Evolutionary conservation across 2,329 filamentous ascomycete genomes (phyloP), one percentile per base, ranked within the genome.

Genomic region (Verticillium longisporum): DNA sequence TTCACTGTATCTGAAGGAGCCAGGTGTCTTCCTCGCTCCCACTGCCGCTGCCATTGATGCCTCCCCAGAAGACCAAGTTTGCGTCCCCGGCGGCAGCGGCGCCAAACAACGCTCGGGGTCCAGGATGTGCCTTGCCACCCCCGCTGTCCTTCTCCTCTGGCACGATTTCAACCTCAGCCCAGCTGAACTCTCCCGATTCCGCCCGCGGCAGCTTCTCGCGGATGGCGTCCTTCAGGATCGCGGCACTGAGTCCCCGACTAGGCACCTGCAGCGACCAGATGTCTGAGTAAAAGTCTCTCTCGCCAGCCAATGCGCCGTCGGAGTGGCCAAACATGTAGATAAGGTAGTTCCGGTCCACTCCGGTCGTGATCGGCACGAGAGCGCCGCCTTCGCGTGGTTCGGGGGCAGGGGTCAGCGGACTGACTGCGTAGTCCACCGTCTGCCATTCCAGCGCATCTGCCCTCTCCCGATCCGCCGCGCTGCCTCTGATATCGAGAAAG

Each of bases 201-300:
- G 72, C 70, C 2, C 71, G 69, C 34, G 74, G 76, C 14, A 84
- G 65, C 58, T 72, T 74, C 15, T 74, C 68, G 4, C 80, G 73
- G 33, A 82, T 78, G 10, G 72, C 71, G 64, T 84, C 82, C 68
- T 84, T 84, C 33, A 78, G 70, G 13, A 75, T 75, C 7, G 82
- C 81, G 0, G 78, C 76, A 13, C 74, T 79, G 37, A 75, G 72
- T 2, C 73, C 73, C 34, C 78, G 75, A 0, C 80, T 73, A 3
- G 78, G 76, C 3, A 85, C 71, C 66, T 84, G 82, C 61, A 83
- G 75, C 1, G 79, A 75, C 81, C 81, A 84, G 3, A 84, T 74
- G 62, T 83, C 82, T 54, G 72, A 73, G 56, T 71, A 69, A 9
- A 66, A 64, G 6, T 63, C 68, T 7, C 67, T 61, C 18, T 65